Evolutionary conservation across 2,329 filamentous ascomycete genomes (phyloP), one percentile per base, ranked within the genome.

Genomic region (Diaporthe capsici): DNA sequence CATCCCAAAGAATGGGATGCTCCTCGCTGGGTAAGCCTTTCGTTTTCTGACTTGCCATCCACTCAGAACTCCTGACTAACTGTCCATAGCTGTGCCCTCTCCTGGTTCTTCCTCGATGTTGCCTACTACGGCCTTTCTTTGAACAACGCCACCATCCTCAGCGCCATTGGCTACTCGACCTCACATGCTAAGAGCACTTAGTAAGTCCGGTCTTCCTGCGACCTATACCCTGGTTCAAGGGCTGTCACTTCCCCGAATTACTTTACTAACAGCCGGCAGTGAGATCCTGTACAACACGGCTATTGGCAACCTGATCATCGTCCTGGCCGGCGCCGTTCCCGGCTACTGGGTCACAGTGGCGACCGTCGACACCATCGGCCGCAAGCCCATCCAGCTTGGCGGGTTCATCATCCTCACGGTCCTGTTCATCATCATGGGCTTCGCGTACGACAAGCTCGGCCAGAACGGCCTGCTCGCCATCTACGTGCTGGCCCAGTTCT

Each of bases 291-390:
- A 92, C 86, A 94, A 94, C 84, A 94, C 92, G 10, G 93, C 94
- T 68, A 89, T 95, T 28, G 94, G 94, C 13, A 95, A 96, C 85
- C 85, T 96, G 79, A 94, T 96, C 79, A 89, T 96, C 70, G 92
- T 95, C 79, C 91, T 94, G 76, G 94, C 94, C 5, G 94, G 94
- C 75, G 93, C 94, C 65, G 94, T 96, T 20, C 94, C 94, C 0
- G 94, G 94, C 20, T 96, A 96, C 87, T 96, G 94, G 94, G 90
- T 95, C 22, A 94, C 93, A 0, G 94, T 95, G 8, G 91, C 91
- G 57, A 83, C 82, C 37, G 80, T 95, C 74, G 94, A 96, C 84
- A 94, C 89, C 1, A 80, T 95, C 20, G 94, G 94, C 72, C 93
- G 94, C 80, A 95, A 95, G 86, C 90, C 93, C 1, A 95, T 96